Evolutionary conservation across 2,329 filamentous ascomycete species (phyloP), one percentile per base, ranked within the genome.

Genomic region (Nigrograna mackinnonii): DNA sequence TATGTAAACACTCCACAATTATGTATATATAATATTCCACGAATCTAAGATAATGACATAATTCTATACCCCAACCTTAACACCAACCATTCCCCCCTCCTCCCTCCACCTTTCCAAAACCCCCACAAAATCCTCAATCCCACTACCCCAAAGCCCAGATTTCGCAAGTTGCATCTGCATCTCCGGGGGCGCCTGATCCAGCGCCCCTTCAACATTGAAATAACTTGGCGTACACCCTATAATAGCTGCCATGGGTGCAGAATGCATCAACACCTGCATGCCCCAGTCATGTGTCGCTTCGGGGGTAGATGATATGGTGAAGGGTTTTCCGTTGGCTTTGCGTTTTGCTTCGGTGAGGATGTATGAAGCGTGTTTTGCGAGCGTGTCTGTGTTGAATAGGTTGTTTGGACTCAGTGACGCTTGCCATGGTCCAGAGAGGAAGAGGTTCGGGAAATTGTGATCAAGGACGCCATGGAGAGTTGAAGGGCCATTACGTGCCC

Each of bases 401-500:
- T 49, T 34, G 32, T 49, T 55, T 4, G 47, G 41, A 26, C 31
- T 46, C 18, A 32, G 37, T 1, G 50, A 38, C 5, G 41, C 49
- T 35, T 58, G 54, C 46, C 48, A 51, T 4, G 46, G 45, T n/a
- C 52, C 48, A 14, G 47, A 48, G 13, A 54, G 35, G 36, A 58
- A 56, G 18, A 54, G 47, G 31, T 58, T 56, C 17, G 53, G 49
- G 22, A 53, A 56, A 33, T 52, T 46, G 21, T 33, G 17, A 18
- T 52, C 44, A 4, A 50, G 45, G 5, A 51, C 45, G 22, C 37
- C 48, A 57, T 83, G 79, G 1, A 82, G 64, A 1, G 74, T 52
- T 1, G 65, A 53, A 1, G 73, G 50, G 0, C 72, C 75, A 1
- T 64, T 41, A 26, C 35, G 55, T 14, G 58, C 57, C 50, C 74